phyloP scores from a whole-genome alignment of 371 early-diverging fungal species.

The Blastocladiella emersonii region DNA sequence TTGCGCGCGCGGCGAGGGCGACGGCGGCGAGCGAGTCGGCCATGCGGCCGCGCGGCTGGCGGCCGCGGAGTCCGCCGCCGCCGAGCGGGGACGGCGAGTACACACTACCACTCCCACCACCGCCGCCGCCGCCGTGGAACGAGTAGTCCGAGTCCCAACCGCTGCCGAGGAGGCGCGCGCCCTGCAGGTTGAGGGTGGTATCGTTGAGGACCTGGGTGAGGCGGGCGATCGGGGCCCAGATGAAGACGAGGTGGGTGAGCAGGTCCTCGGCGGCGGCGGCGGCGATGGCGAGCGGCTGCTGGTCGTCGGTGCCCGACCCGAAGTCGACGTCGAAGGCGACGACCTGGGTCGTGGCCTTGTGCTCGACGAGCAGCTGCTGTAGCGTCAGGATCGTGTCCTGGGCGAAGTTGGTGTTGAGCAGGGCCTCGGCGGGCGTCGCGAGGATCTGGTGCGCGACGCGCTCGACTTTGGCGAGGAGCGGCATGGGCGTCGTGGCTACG shows the following conservation, averaged over 20 bases:
- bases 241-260: slow-evolving; percentile 34
- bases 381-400: slow-evolving; percentile 22
- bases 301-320: slow-evolving; percentile 11
- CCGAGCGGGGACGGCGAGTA: not conserved
- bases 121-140: too few relatives aligned
- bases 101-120: too few relatives aligned
- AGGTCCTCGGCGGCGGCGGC: slow-evolving; percentile 41
- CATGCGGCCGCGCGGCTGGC: not conserved
- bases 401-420: slow-evolving; percentile 20
- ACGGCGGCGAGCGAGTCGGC: not conserved
- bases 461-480: too few relatives aligned
- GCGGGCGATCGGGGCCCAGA: slow-evolving; percentile 42
- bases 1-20: not conserved
- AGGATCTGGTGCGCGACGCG: not conserved
- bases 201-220: slow-evolving; percentile 32
- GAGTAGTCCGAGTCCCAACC: too few relatives aligned
- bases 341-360: slow-evolving; percentile 35
- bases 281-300: too few relatives aligned
- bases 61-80: not conserved
- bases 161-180: not conserved
- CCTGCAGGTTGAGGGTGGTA: not conserved
- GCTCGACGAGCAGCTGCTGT: slow-evolving; percentile 33
- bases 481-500: too few relatives aligned
- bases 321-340: slow-evolving; percentile 32
- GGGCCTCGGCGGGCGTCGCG: not conserved